Conservation (phyloP, 2,329 filamentous ascomycete species). For the Tolypocladium ophioglossoides region DNA sequence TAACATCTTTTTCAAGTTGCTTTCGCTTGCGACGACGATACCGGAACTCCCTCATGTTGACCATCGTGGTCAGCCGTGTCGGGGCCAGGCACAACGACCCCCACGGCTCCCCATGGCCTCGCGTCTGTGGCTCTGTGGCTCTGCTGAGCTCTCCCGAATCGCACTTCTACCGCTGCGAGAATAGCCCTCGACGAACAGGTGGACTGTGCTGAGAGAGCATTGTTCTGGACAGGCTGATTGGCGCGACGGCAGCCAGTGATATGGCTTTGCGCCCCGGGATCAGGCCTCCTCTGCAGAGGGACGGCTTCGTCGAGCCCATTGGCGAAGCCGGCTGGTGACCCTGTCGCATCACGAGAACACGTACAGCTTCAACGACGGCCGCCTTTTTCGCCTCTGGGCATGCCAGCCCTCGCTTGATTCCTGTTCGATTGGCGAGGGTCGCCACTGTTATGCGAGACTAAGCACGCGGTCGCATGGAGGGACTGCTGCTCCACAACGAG, state of each 20-base stretch:
- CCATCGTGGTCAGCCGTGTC: not conserved
- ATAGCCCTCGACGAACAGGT: not conserved
- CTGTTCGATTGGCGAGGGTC: not conserved
- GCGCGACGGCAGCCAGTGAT: constrained; percentile 5
- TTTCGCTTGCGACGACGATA: not conserved
- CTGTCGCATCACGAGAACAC: not conserved
- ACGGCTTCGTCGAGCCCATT: not conserved
- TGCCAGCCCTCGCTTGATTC: not conserved
- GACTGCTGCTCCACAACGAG: not conserved
- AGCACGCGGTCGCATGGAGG: not conserved
- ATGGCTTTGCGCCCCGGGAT: constrained; percentile 3
- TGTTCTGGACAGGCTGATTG: constrained; percentile 4
- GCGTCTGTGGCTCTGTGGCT: not conserved
- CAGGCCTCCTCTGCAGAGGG: not conserved
- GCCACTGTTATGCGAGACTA: not conserved
- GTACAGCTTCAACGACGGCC: not conserved
- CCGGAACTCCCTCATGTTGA: not conserved
- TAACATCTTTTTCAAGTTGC: not conserved
- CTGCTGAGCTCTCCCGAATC: not conserved
- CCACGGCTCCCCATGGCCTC: not conserved
- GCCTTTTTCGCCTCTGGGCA: not conserved
- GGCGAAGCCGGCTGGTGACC: not conserved
- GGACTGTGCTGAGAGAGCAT: not conserved
- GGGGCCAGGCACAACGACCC: not conserved
- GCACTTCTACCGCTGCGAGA: not conserved